A percentile compares a stretch with the other conserved stretches of the same genome.
Conservation (phyloP, 2,329 filamentous ascomycete species). For the Nemania abortiva region DNA sequence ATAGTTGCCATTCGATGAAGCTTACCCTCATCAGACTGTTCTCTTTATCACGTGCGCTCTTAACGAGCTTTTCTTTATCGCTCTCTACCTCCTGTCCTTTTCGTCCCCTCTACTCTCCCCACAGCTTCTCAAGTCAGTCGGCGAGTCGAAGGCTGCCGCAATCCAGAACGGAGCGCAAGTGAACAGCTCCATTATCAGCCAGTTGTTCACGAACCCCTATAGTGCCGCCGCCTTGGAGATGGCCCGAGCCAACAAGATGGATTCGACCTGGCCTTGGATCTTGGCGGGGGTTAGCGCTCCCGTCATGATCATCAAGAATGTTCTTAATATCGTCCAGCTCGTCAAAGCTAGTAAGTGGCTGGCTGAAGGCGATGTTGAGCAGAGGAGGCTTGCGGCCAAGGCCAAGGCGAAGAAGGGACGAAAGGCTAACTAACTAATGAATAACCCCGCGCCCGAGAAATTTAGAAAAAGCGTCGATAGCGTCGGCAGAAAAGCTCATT, state of each 20-base stretch:
- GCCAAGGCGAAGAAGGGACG: slow-evolving; percentile 57
- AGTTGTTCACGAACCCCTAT: slow-evolving; percentile 89
- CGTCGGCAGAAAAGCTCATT: slow-evolving; percentile 16
- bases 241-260: slow-evolving; percentile 93
- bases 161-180: slow-evolving; percentile 77
- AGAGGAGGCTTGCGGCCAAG: slow-evolving; percentile 68
- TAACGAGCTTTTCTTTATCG: slow-evolving; percentile 98
- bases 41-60: slow-evolving; percentile 90
- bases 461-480: neutral
- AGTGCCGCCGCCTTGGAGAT: slow-evolving; percentile 93
- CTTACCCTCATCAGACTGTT: slow-evolving; percentile 72
- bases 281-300: slow-evolving; percentile 84
- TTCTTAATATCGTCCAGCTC: slow-evolving; percentile 93
- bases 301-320: slow-evolving; percentile 91
- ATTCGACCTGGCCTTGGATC: slow-evolving; percentile 75
- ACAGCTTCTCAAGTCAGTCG: slow-evolving; percentile 76
- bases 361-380: slow-evolving; percentile 86
- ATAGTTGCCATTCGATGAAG: neutral
- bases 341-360: slow-evolving; percentile 93
- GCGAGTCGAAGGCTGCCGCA: slow-evolving; percentile 62
- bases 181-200: slow-evolving; percentile 74
- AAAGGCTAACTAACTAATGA: slow-evolving; percentile 39
- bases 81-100: slow-evolving; percentile 96
- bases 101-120: slow-evolving; percentile 90
- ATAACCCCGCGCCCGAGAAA: neutral